Evolutionary conservation across 2,329 filamentous ascomycete genomes (phyloP).

Genomic region (Alternaria atra): DNA sequence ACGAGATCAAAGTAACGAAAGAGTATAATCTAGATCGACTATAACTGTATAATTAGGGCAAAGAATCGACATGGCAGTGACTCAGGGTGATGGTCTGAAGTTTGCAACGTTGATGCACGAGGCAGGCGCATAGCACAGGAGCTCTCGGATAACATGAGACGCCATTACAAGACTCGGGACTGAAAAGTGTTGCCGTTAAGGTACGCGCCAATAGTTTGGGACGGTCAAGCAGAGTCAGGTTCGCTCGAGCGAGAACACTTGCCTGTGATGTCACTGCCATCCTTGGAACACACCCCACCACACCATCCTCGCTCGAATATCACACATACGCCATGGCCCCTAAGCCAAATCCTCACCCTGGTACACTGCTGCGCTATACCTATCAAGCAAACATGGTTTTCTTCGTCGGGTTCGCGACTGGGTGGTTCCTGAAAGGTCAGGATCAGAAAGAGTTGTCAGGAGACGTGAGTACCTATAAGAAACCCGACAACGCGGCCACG

Average conservation of each 20-base stretch:
- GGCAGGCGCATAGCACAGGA: not conserved
- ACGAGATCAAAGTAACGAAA: constrained; percentile 32
- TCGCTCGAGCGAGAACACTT: not conserved
- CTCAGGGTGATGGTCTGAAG: not conserved
- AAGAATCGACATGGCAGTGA: not conserved
- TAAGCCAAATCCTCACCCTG: constrained; percentile 9
- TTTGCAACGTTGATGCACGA: not conserved
- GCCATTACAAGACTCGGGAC: not conserved
- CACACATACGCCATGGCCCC: constrained; percentile 9
- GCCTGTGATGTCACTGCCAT: constrained; percentile 4
- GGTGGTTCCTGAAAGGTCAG: constrained; percentile 21
- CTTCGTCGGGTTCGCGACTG: constrained; percentile 24
- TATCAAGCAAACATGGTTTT: constrained; percentile 28
- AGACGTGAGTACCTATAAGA: not conserved
- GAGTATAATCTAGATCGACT: constrained; percentile 30
- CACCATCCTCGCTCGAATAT: not conserved
- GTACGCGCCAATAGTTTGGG: not conserved
- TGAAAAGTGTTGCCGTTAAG: not conserved
- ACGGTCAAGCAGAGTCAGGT: not conserved
- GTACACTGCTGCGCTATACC: constrained; percentile 24
- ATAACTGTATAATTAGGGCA: constrained; percentile 8
- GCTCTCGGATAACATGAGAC: not conserved
- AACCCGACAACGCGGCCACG: not conserved
- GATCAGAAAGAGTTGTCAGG: not conserved
- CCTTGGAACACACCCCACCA: not conserved